A percentile compares a stretch with the other conserved stretches of the same genome.
Evolutionary conservation across 75 land plant genomes (phyloP).

Genomic region (Cunninghamia lanceolata): DNA sequence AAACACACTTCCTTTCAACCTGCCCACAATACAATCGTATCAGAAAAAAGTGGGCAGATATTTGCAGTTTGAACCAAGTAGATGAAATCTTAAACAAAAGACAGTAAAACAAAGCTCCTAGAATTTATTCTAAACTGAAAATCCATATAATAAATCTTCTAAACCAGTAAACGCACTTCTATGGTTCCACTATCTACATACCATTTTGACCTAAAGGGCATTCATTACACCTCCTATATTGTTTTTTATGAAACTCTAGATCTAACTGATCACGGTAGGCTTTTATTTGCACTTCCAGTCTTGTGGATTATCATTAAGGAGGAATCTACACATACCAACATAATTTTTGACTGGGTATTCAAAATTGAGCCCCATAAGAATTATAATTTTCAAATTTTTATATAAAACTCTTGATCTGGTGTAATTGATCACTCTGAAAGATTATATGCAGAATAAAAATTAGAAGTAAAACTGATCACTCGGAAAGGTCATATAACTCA

Average conservation of each 20-base stretch:
- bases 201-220: background rate
- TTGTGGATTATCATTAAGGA: background rate
- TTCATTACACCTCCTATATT: background rate
- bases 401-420: background rate
- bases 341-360: background rate
- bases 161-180: background rate
- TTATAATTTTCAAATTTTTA: background rate
- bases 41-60: background rate
- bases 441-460: background rate
- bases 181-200: background rate
- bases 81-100: background rate
- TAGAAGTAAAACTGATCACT: background rate
- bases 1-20: too few relatives aligned
- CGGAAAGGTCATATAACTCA: background rate
- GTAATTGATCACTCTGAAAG: background rate
- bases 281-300: background rate
- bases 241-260: background rate
- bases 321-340: background rate
- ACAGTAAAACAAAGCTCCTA: background rate
- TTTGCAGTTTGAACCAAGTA: background rate
- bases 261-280: background rate
- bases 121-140: background rate
- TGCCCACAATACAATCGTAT: too few relatives aligned
- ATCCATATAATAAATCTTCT: background rate
- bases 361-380: background rate